Percentiles rank a stretch among this genome's conserved stretches.
Conservation (phyloP, 163 green algal species). For the Scenedesmus sp. region DNA sequence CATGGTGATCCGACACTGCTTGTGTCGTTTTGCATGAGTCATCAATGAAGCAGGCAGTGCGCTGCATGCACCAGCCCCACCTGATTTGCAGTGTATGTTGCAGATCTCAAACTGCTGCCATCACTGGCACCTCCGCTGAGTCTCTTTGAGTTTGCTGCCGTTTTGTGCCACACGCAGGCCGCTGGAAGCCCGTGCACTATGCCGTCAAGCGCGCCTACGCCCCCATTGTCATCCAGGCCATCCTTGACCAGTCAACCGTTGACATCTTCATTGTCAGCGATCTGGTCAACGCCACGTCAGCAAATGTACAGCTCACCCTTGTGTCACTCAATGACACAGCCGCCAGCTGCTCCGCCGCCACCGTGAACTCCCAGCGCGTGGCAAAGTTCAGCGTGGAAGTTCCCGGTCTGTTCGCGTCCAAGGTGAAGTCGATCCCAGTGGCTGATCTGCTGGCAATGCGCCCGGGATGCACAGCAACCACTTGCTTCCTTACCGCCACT, state of each 20-base stretch:
- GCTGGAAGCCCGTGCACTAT: conserved; percentile 50
- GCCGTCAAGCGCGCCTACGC: conserved; percentile 47
- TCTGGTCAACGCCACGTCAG: neutral
- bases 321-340: conserved; percentile 12
- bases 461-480: conserved; percentile 18
- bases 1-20: no score
- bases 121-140: no score
- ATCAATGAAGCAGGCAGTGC: no score
- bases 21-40: no score
- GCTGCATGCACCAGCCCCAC: no score
- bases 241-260: conserved; percentile 1
- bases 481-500: conserved; percentile 37
- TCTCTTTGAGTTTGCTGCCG: no score
- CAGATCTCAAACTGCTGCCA: no score
- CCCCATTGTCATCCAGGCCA: conserved; percentile 32
- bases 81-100: no score
- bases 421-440: neutral
- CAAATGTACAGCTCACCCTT: neutral
- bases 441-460: conserved; percentile 2
- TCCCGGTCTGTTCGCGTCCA: conserved; percentile 18
- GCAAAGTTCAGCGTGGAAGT: neutral
- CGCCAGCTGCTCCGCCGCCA: neutral
- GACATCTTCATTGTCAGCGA: conserved; percentile 43
- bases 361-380: neutral
- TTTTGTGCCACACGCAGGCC: conserved; percentile 12